These are phyloP conservation scores for Ustilaginoidea virens DNA, from an alignment of 2,329 filamentous ascomycete species.

Conservation along the genomic window DNA sequence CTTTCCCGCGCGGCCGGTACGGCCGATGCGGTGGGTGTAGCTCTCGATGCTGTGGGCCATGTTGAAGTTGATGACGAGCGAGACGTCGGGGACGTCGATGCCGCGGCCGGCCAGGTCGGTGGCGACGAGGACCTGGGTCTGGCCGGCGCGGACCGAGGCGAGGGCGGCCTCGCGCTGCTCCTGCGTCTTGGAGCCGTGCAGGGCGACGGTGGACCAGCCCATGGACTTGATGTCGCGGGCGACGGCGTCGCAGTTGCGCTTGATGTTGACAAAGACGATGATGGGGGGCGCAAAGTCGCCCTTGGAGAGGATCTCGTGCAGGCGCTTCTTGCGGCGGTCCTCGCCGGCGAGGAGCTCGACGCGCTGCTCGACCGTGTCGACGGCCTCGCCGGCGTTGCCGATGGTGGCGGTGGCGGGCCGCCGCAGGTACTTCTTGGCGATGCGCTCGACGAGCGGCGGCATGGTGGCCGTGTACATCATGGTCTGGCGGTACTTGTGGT, in stretches of 20 bases:
- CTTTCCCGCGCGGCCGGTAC: constrained; percentile 95
- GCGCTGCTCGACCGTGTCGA: constrained; percentile 94
- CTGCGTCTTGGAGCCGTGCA: constrained; percentile 94
- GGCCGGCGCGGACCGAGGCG: constrained; percentile 63
- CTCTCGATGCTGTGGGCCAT: constrained; percentile 88
- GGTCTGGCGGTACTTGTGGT: constrained; percentile 84
- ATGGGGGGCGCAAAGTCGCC: constrained; percentile 75
- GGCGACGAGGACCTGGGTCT: constrained; percentile 78
- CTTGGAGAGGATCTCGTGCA: constrained; percentile 76
- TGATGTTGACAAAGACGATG: constrained; percentile 99
- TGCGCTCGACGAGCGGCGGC: constrained; percentile 81
- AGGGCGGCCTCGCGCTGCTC: constrained; percentile 93
- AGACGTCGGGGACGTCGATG: constrained; percentile 94
- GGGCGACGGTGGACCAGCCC: constrained; percentile 77
- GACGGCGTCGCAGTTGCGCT: constrained; percentile 92
- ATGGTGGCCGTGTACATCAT: constrained; percentile 99
- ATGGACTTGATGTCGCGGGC: constrained; percentile 87
- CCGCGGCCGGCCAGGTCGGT: constrained; percentile 91
- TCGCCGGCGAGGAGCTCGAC: constrained; percentile 85
- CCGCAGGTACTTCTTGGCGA: constrained; percentile 91
- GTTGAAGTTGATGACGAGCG: constrained; percentile 95
- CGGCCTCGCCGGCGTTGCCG: constrained; percentile 85
- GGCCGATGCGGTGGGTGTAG: constrained; percentile 92
- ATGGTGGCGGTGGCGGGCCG: constrained; percentile 90
- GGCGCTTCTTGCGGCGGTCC: constrained; percentile 90